Base-by-base conservation (phyloP, 257 asterid genomes). In the Lavandula angustifolia region DNA sequence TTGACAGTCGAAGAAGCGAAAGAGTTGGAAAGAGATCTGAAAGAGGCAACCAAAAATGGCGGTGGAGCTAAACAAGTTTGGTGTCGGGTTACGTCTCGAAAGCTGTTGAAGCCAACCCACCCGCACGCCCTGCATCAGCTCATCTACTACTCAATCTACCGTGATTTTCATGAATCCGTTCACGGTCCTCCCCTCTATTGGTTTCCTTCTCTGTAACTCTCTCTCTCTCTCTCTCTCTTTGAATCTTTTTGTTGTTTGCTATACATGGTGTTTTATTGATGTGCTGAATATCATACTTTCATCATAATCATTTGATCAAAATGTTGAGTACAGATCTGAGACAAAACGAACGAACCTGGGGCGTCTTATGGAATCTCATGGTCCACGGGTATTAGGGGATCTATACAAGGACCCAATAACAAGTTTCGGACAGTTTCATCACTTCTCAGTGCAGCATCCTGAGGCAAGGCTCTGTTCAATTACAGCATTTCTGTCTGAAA, bases 111-210 rank as follows among this genome's bases (percentile, higher is more conserved):
- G 69, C 94, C 98, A 33, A 72, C 72, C 70, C 85, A 88, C 60
- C 98, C 96, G n/a, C 88, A 84, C 61, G 14, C 81, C 3, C 70
- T 91, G 13, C 98, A 91, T 49, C 95, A 79, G 74, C 94, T 91
- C 47, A 22, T 88, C 69, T 88, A 84, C 84, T 78, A 79, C 69
- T 75, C 96, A 2, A 84, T 86, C 6, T 85, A 86, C 75, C 34
- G 16, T 70, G 22, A 69, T 55, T 78, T 71, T 13, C 79, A 85
- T 34, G 82, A 84, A 33, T 75, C 91, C 76, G 11, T 70, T 69
- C 41, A 72, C 71, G 96, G 92, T 16, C 94, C 86, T 58, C 96
- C 98, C 67, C 80, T 73, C 75, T 91, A 81, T 13, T 91, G 98
- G 88, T 88, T 86, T 76, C 98, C 98, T 75, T 86, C 98, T 0